Base-by-base conservation (phyloP, 2,329 filamentous ascomycete species). In the Fusarium sambucinum region DNA sequence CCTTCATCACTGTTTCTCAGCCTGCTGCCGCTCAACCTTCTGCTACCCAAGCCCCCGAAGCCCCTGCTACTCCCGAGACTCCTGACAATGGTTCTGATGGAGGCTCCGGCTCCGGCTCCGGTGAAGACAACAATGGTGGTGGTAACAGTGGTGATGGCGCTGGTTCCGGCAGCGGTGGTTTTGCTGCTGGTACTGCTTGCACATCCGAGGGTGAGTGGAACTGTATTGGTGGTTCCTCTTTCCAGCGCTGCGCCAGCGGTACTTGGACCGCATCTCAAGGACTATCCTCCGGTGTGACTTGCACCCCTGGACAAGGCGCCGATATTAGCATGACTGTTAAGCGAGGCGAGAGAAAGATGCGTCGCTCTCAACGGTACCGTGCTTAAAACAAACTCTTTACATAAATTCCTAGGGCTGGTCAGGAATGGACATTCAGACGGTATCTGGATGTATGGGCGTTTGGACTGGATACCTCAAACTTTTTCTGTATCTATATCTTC, bases 171-270 rank as follows among this genome's bases (percentile, higher is more conserved):
- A 60, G 61, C 54, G 74, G 74, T n/a, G 75, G 69, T 2, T 64
- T 80, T 25, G 70, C 83, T 2, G 77, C 75, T 8, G 85, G 85
- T 37, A 74, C 81, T 19, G 77, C 82, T 1, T 88, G 86, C 75
- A 70, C 80, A 10, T 46, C 67, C 2, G 84, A 87, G 45, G 86
- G 86, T 2, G 73, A 75, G 13, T 88, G 83, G 83, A 87, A 87
- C 79, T 88, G 86, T 66, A 77, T 87, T 9, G 77, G 74, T 0
- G 84, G 85, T 16, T 77, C 73, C 2, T 80, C 81, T 1, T 88
- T 82, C 81, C 85, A 88, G 75, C 85, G 84, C 47, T 88, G 86
- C 59, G 86, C 81, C 10, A 83, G 81, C 4, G 85, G 86, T 11
- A 37, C 68, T 0, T 88, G 86, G 86, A 84, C 85, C 4, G 71